These are phyloP conservation scores for Podochytrium sp. DNA, from an alignment of 192 early-diverging fungal species.

Conservation along the genomic window DNA sequence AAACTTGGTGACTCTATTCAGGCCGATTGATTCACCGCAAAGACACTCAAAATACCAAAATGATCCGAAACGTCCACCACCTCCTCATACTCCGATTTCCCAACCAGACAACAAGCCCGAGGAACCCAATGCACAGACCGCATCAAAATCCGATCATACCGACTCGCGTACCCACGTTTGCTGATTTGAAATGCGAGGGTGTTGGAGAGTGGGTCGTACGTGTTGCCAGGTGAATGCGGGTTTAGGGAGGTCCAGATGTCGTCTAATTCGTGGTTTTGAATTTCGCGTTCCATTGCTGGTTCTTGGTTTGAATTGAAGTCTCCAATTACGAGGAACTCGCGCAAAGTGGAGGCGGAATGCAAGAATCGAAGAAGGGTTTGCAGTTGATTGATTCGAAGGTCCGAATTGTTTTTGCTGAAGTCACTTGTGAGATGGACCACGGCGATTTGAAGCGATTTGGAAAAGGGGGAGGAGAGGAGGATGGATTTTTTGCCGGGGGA, in stretches of 20 bases:
- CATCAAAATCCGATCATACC: conserved; percentile 18
- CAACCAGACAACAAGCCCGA: background rate
- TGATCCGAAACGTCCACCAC: conserved; percentile 20
- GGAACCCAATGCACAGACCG: background rate
- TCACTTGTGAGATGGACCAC: conserved; percentile 25
- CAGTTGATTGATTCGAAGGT: conserved; percentile 1
- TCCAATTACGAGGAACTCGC: conserved; percentile 21
- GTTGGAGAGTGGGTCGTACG: background rate
- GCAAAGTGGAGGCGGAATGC: background rate
- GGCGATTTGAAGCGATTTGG: background rate
- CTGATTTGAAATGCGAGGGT: background rate
- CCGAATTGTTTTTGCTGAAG: conserved; percentile 6
- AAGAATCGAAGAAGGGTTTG: background rate
- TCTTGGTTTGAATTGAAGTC: conserved; percentile 22
- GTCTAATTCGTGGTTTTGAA: background rate
- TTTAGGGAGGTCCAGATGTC: conserved; percentile 2
- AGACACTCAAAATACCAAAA: conserved; percentile 1
- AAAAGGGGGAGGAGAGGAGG: background rate
- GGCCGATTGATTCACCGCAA: too few species aligned
- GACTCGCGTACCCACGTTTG: background rate
- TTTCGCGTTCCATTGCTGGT: background rate
- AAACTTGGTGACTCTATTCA: too few species aligned
- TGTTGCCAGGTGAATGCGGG: background rate
- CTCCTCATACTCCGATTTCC: background rate
- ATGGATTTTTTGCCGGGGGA: background rate